Base-by-base conservation (phyloP, 768 basidiomycete genomes). In the Serpula lacrymans region DNA sequence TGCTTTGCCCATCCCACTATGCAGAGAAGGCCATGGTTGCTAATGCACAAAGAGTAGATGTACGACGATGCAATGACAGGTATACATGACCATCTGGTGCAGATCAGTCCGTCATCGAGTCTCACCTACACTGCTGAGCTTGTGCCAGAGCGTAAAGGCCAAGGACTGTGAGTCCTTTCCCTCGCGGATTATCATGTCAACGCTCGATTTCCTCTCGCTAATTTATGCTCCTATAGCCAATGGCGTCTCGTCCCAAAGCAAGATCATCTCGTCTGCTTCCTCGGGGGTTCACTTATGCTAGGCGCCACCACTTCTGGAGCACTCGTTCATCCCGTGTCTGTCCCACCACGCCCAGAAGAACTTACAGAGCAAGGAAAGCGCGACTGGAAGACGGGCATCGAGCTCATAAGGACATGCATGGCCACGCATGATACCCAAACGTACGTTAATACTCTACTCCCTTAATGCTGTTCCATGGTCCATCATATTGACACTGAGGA, bases 201-300 rank as follows among this genome's bases (percentile, higher is more conserved):
- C 12, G 9, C 34, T 39, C 22, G 41, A 33, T 35, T 39, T 28
- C 49, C 21, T 22, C 18, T 37, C 13, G 36, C 18, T 8, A 16
- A 43, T 14, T n/a, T 22, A 14, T 34, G 26, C 5, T 27, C 37
- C 37, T 12, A 21, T 49, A 88, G 88, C 18, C 65, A 68, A 24
- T 93, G 89, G 90, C 74, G 76, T 13, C 66, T 88, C 20, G 72
- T 72, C 8, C 88, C 88, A 8, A 95, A 96, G 58, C 94, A 97
- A 67, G 94, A 98, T 57, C 94, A 96, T 58, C 78, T 98, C 24
- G 92, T 88, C 3, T 97, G 94, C 64, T 98, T 96, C 78, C 68
- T 98, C 24, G 91, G 84, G 14, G 94, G 92, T 3, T 88, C 88
- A 1, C 77, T 98, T 41, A 81, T 98, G 73, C 77, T 98, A 3